phyloP scores from a whole-genome alignment of 441 rosid species.

The Raphanus hybrid region DNA sequence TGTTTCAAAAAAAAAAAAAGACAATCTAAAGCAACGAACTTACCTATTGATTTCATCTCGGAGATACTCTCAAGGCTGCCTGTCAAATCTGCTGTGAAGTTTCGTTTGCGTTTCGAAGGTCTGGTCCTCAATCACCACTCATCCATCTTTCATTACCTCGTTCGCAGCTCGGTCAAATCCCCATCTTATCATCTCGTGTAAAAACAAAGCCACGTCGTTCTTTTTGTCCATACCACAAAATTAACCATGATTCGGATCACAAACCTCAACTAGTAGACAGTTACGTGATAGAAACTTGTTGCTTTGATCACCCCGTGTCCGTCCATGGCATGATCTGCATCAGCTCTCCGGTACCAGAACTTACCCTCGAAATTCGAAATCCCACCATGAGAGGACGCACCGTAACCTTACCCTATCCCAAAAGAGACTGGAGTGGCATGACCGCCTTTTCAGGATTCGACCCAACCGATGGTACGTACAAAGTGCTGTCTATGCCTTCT shows the following conservation, averaged over 20 bases:
- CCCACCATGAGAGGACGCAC: not conserved
- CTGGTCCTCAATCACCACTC: not conserved
- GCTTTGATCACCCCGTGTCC: not conserved
- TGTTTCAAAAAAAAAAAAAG: too few species aligned
- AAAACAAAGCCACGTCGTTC: not conserved
- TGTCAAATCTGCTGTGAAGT: not conserved
- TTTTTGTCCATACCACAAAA: not conserved
- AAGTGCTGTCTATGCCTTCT: not conserved
- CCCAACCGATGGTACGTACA: not conserved
- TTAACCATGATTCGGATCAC: not conserved
- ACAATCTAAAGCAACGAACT: not conserved
- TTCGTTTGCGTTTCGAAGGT: not conserved
- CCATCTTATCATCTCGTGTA: not conserved
- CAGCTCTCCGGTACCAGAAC: too few species aligned
- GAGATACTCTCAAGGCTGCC: not conserved
- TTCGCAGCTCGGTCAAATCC: slow-evolving; percentile 1
- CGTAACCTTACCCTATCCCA: not conserved
- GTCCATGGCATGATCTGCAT: slow-evolving; percentile 4
- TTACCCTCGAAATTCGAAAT: not conserved
- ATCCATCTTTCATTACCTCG: not conserved
- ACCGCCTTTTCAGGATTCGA: not conserved
- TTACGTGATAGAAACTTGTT: not conserved
- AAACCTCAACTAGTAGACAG: not conserved
- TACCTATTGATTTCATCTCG: not conserved
- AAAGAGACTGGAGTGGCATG: not conserved